Conservation (phyloP, 441 rosid genomes). For the Breynia disticha region DNA sequence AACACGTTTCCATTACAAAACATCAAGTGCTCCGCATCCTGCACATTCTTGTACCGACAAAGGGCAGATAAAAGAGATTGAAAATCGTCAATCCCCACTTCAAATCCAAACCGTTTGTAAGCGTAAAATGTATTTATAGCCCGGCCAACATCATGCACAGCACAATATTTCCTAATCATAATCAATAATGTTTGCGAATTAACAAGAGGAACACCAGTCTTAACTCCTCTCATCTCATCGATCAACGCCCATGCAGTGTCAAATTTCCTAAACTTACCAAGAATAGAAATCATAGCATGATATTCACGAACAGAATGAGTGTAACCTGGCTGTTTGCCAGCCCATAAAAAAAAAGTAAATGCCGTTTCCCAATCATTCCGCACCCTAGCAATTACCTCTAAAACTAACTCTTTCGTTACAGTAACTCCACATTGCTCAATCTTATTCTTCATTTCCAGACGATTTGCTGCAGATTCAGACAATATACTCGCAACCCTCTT, state of each 20-base stretch:
- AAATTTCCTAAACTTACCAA: slow-evolving; percentile 84
- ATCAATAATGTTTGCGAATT: slow-evolving; percentile 74
- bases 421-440: slow-evolving; percentile 48
- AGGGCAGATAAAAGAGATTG: slow-evolving; percentile 86
- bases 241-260: slow-evolving; percentile 87
- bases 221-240: slow-evolving; percentile 73
- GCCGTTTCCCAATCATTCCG: slow-evolving; percentile 82
- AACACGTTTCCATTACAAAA: slow-evolving; percentile 57
- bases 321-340: slow-evolving; percentile 56
- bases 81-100: slow-evolving; percentile 64
- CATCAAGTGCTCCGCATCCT: slow-evolving; percentile 90
- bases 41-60: slow-evolving; percentile 82
- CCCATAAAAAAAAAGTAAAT: slow-evolving; percentile 81
- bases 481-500: slow-evolving; percentile 33
- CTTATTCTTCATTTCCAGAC: slow-evolving; percentile 36
- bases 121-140: slow-evolving; percentile 83
- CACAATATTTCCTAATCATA: slow-evolving; percentile 88
- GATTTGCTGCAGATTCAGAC: slow-evolving; percentile 25
- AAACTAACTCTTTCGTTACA: slow-evolving; percentile 49
- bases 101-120: slow-evolving; percentile 52
- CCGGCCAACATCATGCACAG: slow-evolving; percentile 71
- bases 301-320: slow-evolving; percentile 49
- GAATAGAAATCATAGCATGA: slow-evolving; percentile 74
- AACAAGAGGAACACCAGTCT: slow-evolving; percentile 42
- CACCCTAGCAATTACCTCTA: slow-evolving; percentile 59